Conservation (phyloP, 2,329 filamentous ascomycete species). For the Epichloe typhina region DNA sequence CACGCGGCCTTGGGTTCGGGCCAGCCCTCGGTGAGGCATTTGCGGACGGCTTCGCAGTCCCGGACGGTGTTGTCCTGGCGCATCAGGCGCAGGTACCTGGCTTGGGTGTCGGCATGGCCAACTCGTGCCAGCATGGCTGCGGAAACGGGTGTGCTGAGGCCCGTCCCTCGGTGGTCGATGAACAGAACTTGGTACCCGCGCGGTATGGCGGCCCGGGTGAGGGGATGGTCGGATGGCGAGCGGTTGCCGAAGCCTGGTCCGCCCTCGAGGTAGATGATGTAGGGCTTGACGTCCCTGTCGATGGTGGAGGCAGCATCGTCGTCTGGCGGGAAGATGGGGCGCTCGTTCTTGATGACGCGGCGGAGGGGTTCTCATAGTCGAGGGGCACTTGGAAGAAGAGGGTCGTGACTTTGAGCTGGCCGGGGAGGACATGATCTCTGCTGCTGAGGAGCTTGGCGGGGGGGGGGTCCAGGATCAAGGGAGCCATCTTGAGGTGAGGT, state of each 20-base stretch:
- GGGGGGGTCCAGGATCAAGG: constrained; percentile 14
- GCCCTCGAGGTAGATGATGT: constrained; percentile 67
- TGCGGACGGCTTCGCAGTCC: constrained; percentile 76
- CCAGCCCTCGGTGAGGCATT: constrained; percentile 56
- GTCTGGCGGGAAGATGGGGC: constrained; percentile 38
- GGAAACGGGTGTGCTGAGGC: constrained; percentile 68
- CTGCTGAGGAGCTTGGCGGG: constrained; percentile 27
- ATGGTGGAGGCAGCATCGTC: constrained; percentile 9
- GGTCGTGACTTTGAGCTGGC: constrained; percentile 64
- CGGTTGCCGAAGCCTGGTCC: constrained; percentile 71
- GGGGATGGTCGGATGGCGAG: constrained; percentile 58
- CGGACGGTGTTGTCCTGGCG: constrained; percentile 82
- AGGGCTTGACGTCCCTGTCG: constrained; percentile 30
- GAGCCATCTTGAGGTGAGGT: constrained; percentile 2
- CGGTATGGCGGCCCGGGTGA: constrained; percentile 58
- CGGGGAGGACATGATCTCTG: constrained; percentile 33
- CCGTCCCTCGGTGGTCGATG: constrained; percentile 86
- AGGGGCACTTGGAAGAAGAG: constrained; percentile 78
- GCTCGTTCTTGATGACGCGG: constrained; percentile 53
- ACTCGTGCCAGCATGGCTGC: constrained; percentile 49
- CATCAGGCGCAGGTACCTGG: constrained; percentile 70
- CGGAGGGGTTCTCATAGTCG: constrained; percentile 53
- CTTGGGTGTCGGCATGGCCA: constrained; percentile 44
- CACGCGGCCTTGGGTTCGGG: constrained; percentile 61
- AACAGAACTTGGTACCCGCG: constrained; percentile 76